A percentile compares a stretch with the other conserved stretches of the same genome.
Evolutionary conservation across 768 basidiomycete genomes (phyloP).

Genomic region (Suillus plorans): DNA sequence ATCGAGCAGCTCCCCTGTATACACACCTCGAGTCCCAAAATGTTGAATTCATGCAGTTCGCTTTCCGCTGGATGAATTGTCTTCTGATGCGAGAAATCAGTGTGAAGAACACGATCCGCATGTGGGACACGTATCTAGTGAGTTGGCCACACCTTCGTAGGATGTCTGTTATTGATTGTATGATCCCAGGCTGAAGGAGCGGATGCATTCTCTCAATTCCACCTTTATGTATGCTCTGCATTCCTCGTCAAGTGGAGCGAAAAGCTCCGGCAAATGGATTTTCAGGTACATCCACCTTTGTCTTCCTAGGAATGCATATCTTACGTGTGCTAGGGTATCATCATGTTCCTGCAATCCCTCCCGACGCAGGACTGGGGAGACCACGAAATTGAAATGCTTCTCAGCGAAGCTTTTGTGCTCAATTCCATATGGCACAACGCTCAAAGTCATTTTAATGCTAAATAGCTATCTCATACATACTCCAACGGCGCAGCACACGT

Average conservation of each 20-base stretch:
- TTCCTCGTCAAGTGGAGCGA: slow-evolving; percentile 96
- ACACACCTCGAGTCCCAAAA: slow-evolving; percentile 85
- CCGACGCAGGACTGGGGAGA: slow-evolving; percentile 95
- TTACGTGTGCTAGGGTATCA: slow-evolving; percentile 71
- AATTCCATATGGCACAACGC: slow-evolving; percentile 93
- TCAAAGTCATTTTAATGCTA: slow-evolving; percentile 78
- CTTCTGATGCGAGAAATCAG: slow-evolving; percentile 97
- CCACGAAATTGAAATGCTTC: slow-evolving; percentile 91
- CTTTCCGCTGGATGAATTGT: slow-evolving; percentile 99
- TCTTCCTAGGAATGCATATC: slow-evolving; percentile 6
- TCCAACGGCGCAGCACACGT: background rate
- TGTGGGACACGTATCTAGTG: slow-evolving; percentile 99
- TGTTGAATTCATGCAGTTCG: slow-evolving; percentile 99
- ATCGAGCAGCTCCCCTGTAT: slow-evolving; percentile 69
- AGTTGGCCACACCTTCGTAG: slow-evolving; percentile 26
- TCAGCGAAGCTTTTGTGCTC: slow-evolving; percentile 94
- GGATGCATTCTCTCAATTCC: slow-evolving; percentile 98
- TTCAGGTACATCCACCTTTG: slow-evolving; percentile 64
- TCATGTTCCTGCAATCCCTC: slow-evolving; percentile 95
- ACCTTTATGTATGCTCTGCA: slow-evolving; percentile 96
- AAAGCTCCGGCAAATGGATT: slow-evolving; percentile 93
- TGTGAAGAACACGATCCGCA: slow-evolving; percentile 93
- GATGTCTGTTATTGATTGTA: slow-evolving; percentile 1
- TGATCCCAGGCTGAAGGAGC: slow-evolving; percentile 83
- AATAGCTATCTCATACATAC: slow-evolving; percentile 26